Base-by-base conservation (phyloP, 768 basidiomycete species). In the Kwoniella europaea region DNA sequence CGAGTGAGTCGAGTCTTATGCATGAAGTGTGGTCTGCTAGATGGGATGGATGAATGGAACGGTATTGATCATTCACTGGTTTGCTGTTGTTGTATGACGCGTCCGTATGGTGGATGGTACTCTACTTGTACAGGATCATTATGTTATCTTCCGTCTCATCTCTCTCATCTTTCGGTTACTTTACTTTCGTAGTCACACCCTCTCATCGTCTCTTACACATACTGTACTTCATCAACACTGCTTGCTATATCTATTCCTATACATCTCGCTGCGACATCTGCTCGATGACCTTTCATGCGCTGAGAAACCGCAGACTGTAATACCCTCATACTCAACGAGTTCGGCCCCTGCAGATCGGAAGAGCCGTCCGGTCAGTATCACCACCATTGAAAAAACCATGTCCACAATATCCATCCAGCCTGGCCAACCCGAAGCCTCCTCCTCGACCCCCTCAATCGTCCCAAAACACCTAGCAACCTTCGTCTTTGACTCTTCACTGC, bases 401-500 rank as follows among this genome's bases (percentile, higher is more conserved):
- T 43, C 54, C 9, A 20, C 42, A 10, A 59, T 58, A 18, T 10
- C 42, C 16, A 61, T 43, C 18, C 59, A 63, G 35, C 50, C 63
- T 63, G 15, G 5, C n/a, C 74, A 74, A 46, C 72, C 75, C 42
- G 77, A 74, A 52, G 76, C 74, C 9, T 75, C 74, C 22, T 61
- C 71, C 4, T 76, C 74, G 43, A 54, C 71, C 4, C 46, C 67
- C 4, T 42, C 65, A 16, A 29, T 27, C 10, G 29, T 43, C 2
- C 56, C 29, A 46, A 68, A 58, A 15, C 69, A 73, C 46, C 52
- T 71, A 10, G 79, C 73, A 16, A 72, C 65, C 4, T 78, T 80
- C 63, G 75, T 78, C 4, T 73, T 80, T 41, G 75, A 80, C 60
- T 57, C 71, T n/a, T 46, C 44, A 10, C 46, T 80, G 13, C 53